Percentiles rank a stretch among this genome's conserved stretches.
These are phyloP conservation scores for Aegilops tauschii DNA, from an alignment of 176 grass and related monocot genomes.

Conservation along the genomic window DNA sequence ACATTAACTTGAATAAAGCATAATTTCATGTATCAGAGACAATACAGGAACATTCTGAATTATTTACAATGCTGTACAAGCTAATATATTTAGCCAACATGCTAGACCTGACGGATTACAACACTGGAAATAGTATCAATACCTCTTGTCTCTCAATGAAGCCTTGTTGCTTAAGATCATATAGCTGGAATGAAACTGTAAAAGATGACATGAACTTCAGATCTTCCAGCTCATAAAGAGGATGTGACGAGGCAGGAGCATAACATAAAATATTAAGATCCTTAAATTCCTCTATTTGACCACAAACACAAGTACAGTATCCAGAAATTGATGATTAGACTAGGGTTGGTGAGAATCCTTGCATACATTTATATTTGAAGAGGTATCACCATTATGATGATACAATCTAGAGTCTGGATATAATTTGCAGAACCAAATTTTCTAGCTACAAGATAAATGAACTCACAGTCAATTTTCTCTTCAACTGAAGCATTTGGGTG, in stretches of 20 bases:
- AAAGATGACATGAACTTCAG: constrained; percentile 16
- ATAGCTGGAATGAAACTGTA: constrained; percentile 92
- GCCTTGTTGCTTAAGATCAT: constrained; percentile 97
- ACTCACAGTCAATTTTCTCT: constrained; percentile 93
- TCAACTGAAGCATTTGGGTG: constrained; percentile 87
- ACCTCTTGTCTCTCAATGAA: constrained; percentile 97
- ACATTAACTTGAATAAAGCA: constrained; percentile 20
- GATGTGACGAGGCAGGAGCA: neutral
- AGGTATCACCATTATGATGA: neutral
- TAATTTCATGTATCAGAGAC: constrained; percentile 10
- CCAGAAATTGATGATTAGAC: neutral
- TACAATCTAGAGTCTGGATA: neutral
- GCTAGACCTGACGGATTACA: neutral
- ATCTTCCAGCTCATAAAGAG: neutral
- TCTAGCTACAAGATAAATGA: constrained; percentile 10
- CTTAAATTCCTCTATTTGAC: neutral
- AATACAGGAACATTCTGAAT: neutral
- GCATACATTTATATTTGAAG: neutral
- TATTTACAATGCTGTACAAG: neutral
- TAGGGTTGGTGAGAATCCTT: neutral
- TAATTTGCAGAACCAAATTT: constrained; percentile 27
- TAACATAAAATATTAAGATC: neutral
- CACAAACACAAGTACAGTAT: neutral
- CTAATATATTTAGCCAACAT: constrained; percentile 9
- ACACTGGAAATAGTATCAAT: constrained; percentile 13